Base-by-base conservation (phyloP, 768 basidiomycete genomes). In the Cubamyces lactineus region DNA sequence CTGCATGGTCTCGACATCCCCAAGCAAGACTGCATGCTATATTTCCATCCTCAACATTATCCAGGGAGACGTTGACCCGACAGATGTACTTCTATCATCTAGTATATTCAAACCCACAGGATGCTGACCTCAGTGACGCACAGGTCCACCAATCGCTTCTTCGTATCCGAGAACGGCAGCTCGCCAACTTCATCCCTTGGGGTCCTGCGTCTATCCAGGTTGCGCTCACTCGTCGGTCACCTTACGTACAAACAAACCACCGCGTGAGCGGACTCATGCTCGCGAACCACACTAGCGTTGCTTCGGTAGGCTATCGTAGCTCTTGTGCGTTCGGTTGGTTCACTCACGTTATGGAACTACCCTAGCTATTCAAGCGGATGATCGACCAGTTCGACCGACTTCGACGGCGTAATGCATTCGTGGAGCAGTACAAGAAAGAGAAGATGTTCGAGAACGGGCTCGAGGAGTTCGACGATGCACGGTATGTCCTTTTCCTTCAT, bases 121-220 rank as follows among this genome's bases (percentile, higher is more conserved):
- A 34, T 41, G 9, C 28, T 28, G 41, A 19, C 41, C 39, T 50
- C 53, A 34, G 11, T 34, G 5, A 34, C 9, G 9, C 34, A 34
- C 11, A 97, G 95, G 93, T 97, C 11, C 97, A 99, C 72, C 96
- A 98, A 85, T 96, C 95, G 9, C 81, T 99, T 21, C 84, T 99
- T 24, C 89, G 97, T 11, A 98, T 99, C 68, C 89, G 97, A 43
- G 97, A 99, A 76, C 86, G 97, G 26, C 93, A 97, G 69, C 81
- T 98, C 24, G 97, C 97, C 16, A 96, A 92, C 71, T 98, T 99
- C 74, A 98, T 99, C 64, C 97, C 97, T 6, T 99, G 97, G 97
- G 97, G 97, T 13, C 97, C 97, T 0, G 96, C 96, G 5, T 96
- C 94, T 39, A 96, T 97, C 69, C 97, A 99, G 76, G 96, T 99